Conservation (phyloP, 1,284 basidiomycete genomes). For the Agroathelia rolfsii region DNA sequence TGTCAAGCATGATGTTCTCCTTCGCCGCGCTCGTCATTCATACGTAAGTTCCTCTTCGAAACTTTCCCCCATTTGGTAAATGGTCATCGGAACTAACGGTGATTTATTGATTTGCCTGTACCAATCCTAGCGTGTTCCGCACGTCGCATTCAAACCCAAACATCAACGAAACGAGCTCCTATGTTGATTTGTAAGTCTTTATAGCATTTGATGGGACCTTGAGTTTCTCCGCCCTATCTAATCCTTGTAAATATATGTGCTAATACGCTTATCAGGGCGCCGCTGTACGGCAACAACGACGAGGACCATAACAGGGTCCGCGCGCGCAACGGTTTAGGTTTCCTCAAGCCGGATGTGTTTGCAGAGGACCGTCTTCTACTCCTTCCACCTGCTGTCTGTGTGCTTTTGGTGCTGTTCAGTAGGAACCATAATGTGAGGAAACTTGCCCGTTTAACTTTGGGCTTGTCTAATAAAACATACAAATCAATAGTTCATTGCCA, state of each 20-base stretch:
- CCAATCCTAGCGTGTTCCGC: constrained; percentile 50
- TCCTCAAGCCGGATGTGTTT: constrained; percentile 62
- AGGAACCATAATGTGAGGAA: constrained; percentile 74
- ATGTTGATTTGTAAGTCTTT: constrained; percentile 82
- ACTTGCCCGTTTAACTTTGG: background rate
- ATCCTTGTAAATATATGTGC: constrained; percentile 1
- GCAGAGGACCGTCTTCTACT: constrained; percentile 72
- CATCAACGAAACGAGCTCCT: constrained; percentile 81
- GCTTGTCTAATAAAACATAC: background rate
- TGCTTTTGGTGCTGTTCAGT: constrained; percentile 69
- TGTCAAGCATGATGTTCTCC: constrained; percentile 72
- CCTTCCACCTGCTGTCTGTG: constrained; percentile 69
- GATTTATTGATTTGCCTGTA: constrained; percentile 2
- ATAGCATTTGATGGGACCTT: too few relatives aligned
- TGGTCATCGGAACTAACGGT: too few relatives aligned
- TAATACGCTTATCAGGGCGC: too few relatives aligned
- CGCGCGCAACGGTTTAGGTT: constrained; percentile 52
- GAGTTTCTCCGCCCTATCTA: too few relatives aligned
- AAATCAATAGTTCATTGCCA: constrained; percentile 59
- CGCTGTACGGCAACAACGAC: constrained; percentile 66
- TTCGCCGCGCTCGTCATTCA: constrained; percentile 80
- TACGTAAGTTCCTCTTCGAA: constrained; percentile 29
- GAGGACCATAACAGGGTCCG: constrained; percentile 55
- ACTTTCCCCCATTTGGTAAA: constrained; percentile 6
- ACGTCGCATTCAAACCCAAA: constrained; percentile 53